Evolutionary conservation across 2,329 filamentous ascomycete species (phyloP).

Genomic region (Ceratocystis albifundus): DNA sequence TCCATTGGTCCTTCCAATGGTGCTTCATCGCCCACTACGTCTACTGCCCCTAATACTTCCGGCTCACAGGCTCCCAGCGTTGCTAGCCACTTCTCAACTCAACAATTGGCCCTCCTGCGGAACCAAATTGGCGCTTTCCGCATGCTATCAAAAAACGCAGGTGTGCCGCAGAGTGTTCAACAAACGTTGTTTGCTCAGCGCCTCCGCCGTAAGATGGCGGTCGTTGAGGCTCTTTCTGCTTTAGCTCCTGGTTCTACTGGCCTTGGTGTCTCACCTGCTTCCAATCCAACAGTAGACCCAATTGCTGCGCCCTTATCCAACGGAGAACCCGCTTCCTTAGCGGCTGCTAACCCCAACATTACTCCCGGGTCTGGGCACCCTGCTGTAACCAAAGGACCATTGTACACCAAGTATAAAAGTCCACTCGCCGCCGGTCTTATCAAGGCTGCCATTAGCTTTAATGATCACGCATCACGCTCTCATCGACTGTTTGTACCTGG

Average conservation of each 20-base stretch:
- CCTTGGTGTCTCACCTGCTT: conserved; percentile 20
- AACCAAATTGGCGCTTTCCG: conserved; percentile 90
- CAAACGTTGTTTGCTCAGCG: conserved; percentile 70
- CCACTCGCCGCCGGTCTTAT: conserved; percentile 51
- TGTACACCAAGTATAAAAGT: conserved; percentile 63
- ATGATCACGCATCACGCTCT: conserved; percentile 63
- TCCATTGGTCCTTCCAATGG: conserved; percentile 12
- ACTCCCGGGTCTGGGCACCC: conserved; percentile 28
- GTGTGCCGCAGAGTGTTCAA: conserved; percentile 67
- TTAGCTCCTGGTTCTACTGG: conserved; percentile 27
- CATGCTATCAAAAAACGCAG: conserved; percentile 72
- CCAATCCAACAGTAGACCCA: conserved; percentile 26
- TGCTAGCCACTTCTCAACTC: conserved; percentile 57
- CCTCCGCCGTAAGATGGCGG: conserved; percentile 44
- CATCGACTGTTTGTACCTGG: conserved; percentile 74
- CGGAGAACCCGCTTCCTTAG: conserved; percentile 26
- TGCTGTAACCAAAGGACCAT: conserved; percentile 34
- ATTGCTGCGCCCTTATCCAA: conserved; percentile 17
- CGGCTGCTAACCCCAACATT: conserved; percentile 30
- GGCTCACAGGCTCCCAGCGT: conserved; percentile 24
- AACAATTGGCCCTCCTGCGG: conserved; percentile 67
- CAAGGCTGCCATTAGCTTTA: conserved; percentile 57
- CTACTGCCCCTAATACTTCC: conserved; percentile 26
- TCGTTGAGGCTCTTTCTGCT: conserved; percentile 34
- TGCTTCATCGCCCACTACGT: conserved; percentile 19